Evolutionary conservation across 1,284 basidiomycete species (phyloP).

Genomic region (Pascua sp.): DNA sequence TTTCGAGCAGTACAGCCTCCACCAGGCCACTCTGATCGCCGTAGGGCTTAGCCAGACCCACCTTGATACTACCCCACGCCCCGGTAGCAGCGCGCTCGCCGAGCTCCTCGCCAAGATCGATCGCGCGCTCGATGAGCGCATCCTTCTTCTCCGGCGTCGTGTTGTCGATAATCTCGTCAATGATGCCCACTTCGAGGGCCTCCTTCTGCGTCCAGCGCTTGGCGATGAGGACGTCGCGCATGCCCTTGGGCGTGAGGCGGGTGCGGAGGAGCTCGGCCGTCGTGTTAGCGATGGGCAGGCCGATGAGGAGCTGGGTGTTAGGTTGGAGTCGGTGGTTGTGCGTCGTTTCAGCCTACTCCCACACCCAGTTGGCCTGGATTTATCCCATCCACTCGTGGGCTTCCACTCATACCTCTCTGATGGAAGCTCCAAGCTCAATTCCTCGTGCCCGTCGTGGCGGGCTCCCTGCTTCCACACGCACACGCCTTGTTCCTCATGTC

Average conservation of each 20-base stretch:
- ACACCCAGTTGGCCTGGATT: conserved; percentile 26
- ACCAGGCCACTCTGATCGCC: conserved; percentile 65
- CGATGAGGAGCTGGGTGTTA: conserved; percentile 57
- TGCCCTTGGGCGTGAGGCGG: conserved; percentile 28
- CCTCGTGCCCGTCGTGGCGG: not conserved
- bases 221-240: conserved; percentile 71
- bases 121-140: conserved; percentile 56
- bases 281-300: conserved; percentile 54
- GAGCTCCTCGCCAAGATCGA: conserved; percentile 47
- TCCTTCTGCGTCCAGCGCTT: conserved; percentile 75
- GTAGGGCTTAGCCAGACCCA: conserved; percentile 55
- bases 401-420: not conserved
- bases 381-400: conserved; percentile 67
- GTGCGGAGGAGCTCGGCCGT: conserved; percentile 54
- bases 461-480: no score
- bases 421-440: not conserved
- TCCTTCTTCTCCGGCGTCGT: conserved; percentile 45
- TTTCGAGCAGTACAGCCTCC: conserved; percentile 53
- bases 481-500: not conserved
- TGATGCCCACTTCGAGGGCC: conserved; percentile 62
- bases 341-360: conserved; percentile 54
- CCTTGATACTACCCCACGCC: conserved; percentile 56
- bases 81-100: conserved; percentile 50
- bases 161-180: conserved; percentile 65
- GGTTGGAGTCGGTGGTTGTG: no score